phyloP scores from a whole-genome alignment of 2,329 filamentous ascomycete species.

The Sphaerulina musiva region DNA sequence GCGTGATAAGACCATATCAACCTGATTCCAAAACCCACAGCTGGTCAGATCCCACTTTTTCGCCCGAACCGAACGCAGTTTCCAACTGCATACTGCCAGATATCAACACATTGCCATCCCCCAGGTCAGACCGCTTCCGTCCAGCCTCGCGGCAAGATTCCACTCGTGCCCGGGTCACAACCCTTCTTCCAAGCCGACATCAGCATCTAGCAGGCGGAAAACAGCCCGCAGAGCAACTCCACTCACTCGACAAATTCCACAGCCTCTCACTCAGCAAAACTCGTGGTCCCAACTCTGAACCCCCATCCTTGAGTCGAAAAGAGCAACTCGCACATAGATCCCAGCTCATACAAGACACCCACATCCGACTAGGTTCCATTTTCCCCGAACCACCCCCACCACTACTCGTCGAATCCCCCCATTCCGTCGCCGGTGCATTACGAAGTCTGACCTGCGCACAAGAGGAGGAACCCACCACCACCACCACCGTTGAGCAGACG shows the following conservation, averaged over 20 bases:
- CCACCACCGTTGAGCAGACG: not conserved
- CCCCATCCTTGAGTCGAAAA: constrained; percentile 7
- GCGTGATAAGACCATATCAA: not conserved
- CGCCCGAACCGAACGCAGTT: not conserved
- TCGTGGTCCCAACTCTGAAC: constrained; percentile 8
- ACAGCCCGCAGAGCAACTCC: not conserved
- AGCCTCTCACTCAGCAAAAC: not conserved
- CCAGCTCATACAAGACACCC: constrained; percentile 8
- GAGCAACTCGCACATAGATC: constrained; percentile 12
- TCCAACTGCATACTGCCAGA: constrained; percentile 2
- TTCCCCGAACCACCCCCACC: not conserved
- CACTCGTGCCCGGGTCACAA: not conserved
- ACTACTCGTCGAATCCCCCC: not conserved
- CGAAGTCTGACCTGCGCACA: not conserved
- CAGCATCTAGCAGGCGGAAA: not conserved
- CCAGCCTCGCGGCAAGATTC: not conserved
- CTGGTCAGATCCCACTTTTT: not conserved
- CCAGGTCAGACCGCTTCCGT: constrained; percentile 1
- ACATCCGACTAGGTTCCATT: constrained; percentile 4
- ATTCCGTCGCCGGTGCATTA: not conserved
- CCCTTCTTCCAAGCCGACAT: constrained; percentile 2
- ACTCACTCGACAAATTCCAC: not conserved
- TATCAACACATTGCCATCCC: not conserved
- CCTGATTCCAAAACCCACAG: not conserved
- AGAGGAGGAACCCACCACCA: no score